phyloP scores from a whole-genome alignment of 345 rosid genomes.

The Ceriops decandra region DNA sequence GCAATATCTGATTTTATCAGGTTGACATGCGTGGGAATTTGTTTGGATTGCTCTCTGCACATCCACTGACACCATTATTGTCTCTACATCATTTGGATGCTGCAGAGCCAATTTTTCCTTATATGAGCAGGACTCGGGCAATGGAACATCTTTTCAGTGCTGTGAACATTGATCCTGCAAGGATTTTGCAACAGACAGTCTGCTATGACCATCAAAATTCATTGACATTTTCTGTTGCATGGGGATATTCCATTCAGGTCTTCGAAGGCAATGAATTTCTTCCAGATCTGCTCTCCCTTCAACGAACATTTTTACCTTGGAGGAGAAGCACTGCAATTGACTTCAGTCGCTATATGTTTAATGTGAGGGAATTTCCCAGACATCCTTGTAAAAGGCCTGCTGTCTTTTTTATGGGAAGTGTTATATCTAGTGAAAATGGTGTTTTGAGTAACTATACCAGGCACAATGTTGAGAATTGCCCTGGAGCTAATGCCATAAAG shows the following conservation, averaged over 20 bases:
- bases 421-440: constrained; percentile 41
- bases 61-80: constrained; percentile 68
- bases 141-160: constrained; percentile 55
- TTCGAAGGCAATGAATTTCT: constrained; percentile 66
- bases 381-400: constrained; percentile 64
- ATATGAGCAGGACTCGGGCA: constrained; percentile 48
- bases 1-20: constrained; percentile 34
- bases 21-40: constrained; percentile 76
- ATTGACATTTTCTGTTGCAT: constrained; percentile 67
- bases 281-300: constrained; percentile 63
- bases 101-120: constrained; percentile 72
- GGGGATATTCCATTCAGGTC: constrained; percentile 89
- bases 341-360: constrained; percentile 58
- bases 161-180: constrained; percentile 53
- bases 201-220: constrained; percentile 58
- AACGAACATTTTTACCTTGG: constrained; percentile 75
- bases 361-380: constrained; percentile 62
- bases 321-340: constrained; percentile 49
- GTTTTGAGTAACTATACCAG: constrained; percentile 56
- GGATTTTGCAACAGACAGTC: constrained; percentile 82
- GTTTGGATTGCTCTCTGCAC: constrained; percentile 78
- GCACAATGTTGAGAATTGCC: constrained; percentile 44
- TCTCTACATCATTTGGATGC: constrained; percentile 94
- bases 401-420: constrained; percentile 56
- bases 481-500: constrained; percentile 38